Conservation (phyloP, 1,139 yeast species). For the Spencermartinsiella ligniputridi region DNA sequence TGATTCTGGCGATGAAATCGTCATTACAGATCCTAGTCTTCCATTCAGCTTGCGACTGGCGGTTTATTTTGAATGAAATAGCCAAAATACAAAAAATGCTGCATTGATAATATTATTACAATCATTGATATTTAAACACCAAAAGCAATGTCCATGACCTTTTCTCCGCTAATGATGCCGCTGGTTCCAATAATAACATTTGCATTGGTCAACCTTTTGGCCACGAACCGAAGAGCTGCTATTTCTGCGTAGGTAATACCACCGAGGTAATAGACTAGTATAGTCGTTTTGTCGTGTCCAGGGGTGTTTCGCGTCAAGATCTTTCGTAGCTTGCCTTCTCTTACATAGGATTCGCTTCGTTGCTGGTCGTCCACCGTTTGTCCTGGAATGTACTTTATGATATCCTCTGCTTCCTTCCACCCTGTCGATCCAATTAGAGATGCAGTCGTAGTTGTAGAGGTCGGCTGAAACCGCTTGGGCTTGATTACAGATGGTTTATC, state of each 20-base stretch:
- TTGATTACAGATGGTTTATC: slow-evolving; percentile 29
- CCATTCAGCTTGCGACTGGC: slow-evolving; percentile 42
- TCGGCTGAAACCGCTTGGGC: slow-evolving; percentile 18
- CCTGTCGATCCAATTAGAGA: slow-evolving; percentile 19
- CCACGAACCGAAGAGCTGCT: slow-evolving; percentile 56
- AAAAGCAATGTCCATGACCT: slow-evolving; percentile 33
- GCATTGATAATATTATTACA: neutral
- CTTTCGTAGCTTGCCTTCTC: slow-evolving; percentile 35
- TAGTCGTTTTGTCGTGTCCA: slow-evolving; percentile 30
- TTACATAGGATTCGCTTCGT: slow-evolving; percentile 25
- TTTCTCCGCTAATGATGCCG: slow-evolving; percentile 49
- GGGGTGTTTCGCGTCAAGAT: slow-evolving; percentile 31
- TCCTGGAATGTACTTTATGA: slow-evolving; percentile 34
- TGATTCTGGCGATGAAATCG: slow-evolving; percentile 45
- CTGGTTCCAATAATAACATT: slow-evolving; percentile 52
- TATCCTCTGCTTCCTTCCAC: slow-evolving; percentile 35
- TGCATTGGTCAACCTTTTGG: slow-evolving; percentile 33
- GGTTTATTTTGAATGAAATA: slow-evolving; percentile 17
- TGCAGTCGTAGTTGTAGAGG: slow-evolving; percentile 7
- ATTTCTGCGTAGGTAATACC: slow-evolving; percentile 80
- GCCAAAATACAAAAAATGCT: neutral
- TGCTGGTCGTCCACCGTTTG: slow-evolving; percentile 35
- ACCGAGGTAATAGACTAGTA: slow-evolving; percentile 57
- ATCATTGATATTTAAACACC: slow-evolving; percentile 2
- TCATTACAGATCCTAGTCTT: slow-evolving; percentile 53